Evolutionary conservation across 2,329 filamentous ascomycete species (phyloP).

Genomic region (Nemania sp.): DNA sequence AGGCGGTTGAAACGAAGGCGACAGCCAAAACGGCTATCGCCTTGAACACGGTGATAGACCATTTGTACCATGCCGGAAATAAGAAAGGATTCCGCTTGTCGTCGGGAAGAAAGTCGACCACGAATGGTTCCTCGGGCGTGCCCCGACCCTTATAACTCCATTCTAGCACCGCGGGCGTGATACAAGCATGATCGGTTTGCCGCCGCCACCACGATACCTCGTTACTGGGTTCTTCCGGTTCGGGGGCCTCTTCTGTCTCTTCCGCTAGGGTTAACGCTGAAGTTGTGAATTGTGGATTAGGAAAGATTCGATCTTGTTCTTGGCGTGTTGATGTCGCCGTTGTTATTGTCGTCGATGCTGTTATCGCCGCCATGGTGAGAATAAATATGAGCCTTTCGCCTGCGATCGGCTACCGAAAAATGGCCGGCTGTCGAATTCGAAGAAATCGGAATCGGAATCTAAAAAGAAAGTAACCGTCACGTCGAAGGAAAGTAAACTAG

Average conservation of each 20-base stretch:
- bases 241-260: slow-evolving; percentile 37
- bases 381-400: slow-evolving; percentile 23
- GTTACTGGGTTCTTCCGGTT: slow-evolving; percentile 43
- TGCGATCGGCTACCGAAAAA: slow-evolving; percentile 21
- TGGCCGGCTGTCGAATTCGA: slow-evolving; percentile 15
- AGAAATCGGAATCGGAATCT: slow-evolving; percentile 14
- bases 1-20: slow-evolving; percentile 70
- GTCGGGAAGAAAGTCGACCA: slow-evolving; percentile 68
- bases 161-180: slow-evolving; percentile 60
- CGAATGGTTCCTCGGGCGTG: slow-evolving; percentile 67
- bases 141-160: slow-evolving; percentile 63
- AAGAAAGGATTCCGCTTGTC: slow-evolving; percentile 70
- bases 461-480: slow-evolving; percentile 24
- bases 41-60: slow-evolving; percentile 64
- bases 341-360: not conserved
- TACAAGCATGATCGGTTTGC: slow-evolving; percentile 59
- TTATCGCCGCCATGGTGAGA: slow-evolving; percentile 18
- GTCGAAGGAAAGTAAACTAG: slow-evolving; percentile 20
- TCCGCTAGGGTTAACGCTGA: slow-evolving; percentile 29
- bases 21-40: slow-evolving; percentile 70
- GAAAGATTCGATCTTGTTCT: slow-evolving; percentile 13
- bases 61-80: slow-evolving; percentile 57
- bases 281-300: slow-evolving; percentile 21
- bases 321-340: not conserved
- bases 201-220: slow-evolving; percentile 52